phyloP scores from a whole-genome alignment of 176 grass and related monocot species.

The Lolium rigidum region DNA sequence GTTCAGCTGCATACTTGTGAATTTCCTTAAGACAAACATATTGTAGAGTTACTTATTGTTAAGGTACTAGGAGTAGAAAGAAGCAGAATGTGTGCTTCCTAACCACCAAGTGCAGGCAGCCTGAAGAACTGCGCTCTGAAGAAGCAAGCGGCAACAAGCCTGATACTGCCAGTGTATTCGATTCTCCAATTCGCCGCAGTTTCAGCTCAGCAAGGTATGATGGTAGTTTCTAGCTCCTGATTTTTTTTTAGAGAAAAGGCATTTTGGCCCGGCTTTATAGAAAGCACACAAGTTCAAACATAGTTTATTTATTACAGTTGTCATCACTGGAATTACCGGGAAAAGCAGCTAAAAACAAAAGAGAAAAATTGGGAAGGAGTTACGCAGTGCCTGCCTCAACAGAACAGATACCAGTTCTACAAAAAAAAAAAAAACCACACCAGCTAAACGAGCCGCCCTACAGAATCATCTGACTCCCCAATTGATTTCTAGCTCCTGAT shows the following conservation, averaged over 20 bases:
- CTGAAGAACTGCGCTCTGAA: not conserved
- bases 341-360: too few species aligned
- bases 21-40: conserved; percentile 11
- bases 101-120: conserved; percentile 34
- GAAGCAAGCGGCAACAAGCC: conserved; percentile 33
- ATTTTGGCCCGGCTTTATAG: too few species aligned
- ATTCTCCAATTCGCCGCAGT: conserved; percentile 15
- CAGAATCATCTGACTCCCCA: too few species aligned
- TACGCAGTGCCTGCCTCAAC: too few species aligned
- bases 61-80: conserved; percentile 26
- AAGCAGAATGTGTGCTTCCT: conserved; percentile 31
- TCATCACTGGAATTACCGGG: too few species aligned
- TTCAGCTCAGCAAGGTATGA: conserved; percentile 35
- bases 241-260: not conserved
- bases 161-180: conserved; percentile 28
- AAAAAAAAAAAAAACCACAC: too few species aligned
- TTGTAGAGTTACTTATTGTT: not conserved
- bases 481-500: too few species aligned
- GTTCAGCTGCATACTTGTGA: not conserved
- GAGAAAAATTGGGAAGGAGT: too few species aligned
- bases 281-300: too few species aligned
- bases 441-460: too few species aligned
- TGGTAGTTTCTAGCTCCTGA: not conserved
- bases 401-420: too few species aligned
- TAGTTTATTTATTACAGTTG: too few species aligned